Base-by-base conservation (phyloP, 2,329 filamentous ascomycete species). In the Alternaria sp. region DNA sequence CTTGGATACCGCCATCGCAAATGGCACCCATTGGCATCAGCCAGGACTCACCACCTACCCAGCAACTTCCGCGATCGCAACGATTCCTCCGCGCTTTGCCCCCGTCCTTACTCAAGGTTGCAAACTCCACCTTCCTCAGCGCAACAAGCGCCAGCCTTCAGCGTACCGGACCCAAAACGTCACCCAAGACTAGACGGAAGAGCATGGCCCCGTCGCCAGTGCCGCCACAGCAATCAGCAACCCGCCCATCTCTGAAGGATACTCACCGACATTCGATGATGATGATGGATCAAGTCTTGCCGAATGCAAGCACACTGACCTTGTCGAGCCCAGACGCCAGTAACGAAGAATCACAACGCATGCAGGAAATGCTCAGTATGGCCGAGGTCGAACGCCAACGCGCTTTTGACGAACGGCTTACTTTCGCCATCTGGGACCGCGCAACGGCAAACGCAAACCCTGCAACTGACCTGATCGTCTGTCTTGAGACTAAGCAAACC, bases 101-200 rank as follows among this genome's bases (percentile, higher is more conserved):
- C 0, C 94, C 94, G 0, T 92, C 95, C 0, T 89, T 99, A 36
- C 85, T 99, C 36, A 97, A 94, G 78, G 94, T 94, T 1, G 95
- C 95, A 54, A 99, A 98, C 79, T 95, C 93, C 44, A 94, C 91
- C 60, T 97, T 98, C 80, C 94, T 99, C 89, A 92, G 89, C 27
- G 92, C 93, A 4, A 97, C 94, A 0, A 96, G 92, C 76, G 92
- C 91, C 51, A 94, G 91, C 64, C 89, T 97, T 64, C 75, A 78
- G 52, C 71, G 75, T n/a, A 74, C 75, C 41, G 75, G 72, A 6
- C 92, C 68, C 69, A 82, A 71, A 90, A 92, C 79, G 83, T 71
- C 76, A 5, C 74, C 76, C 7, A 79, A 78, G 54, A 70, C 71
- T 3, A 72, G 69, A 57, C 70, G 74, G 62, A 74, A 76, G 64